These are phyloP conservation scores for Talaromyces sp. DNA, from an alignment of 2,329 filamentous ascomycete species.

Conservation along the genomic window DNA sequence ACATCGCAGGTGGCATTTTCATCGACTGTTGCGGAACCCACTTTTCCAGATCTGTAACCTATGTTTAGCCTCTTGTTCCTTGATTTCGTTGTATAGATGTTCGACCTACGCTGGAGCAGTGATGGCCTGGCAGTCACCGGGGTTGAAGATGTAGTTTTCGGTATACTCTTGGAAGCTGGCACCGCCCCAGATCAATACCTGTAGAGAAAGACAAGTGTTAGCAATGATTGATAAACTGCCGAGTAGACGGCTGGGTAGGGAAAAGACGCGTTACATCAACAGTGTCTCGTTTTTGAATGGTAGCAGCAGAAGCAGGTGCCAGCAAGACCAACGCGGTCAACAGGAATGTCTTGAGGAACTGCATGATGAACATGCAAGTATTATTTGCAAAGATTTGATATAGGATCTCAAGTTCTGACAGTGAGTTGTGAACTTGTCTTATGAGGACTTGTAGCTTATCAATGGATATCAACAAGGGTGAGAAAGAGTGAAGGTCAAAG, in stretches of 20 bases:
- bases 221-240: neutral
- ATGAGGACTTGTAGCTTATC: neutral
- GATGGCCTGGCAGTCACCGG: slow-evolving; percentile 16
- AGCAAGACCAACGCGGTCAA: slow-evolving; percentile 2
- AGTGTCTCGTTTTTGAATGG: slow-evolving; percentile 9
- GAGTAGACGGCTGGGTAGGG: no score
- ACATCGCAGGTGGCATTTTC: slow-evolving; percentile 17
- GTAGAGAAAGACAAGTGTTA: neutral
- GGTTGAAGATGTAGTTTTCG: slow-evolving; percentile 13
- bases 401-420: neutral
- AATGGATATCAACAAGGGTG: neutral
- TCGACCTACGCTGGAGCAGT: slow-evolving; percentile 14
- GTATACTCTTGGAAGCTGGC: slow-evolving; percentile 8
- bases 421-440: neutral
- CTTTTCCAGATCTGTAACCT: neutral
- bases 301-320: neutral
- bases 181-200: slow-evolving; percentile 18
- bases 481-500: neutral
- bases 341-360: neutral
- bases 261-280: slow-evolving; percentile 4
- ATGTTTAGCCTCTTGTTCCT: neutral
- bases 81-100: neutral
- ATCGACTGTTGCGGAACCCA: slow-evolving; percentile 20
- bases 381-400: neutral
- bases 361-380: neutral